Base-by-base conservation (phyloP, 2,329 filamentous ascomycete genomes). In the Colletotrichum eremochloae region DNA sequence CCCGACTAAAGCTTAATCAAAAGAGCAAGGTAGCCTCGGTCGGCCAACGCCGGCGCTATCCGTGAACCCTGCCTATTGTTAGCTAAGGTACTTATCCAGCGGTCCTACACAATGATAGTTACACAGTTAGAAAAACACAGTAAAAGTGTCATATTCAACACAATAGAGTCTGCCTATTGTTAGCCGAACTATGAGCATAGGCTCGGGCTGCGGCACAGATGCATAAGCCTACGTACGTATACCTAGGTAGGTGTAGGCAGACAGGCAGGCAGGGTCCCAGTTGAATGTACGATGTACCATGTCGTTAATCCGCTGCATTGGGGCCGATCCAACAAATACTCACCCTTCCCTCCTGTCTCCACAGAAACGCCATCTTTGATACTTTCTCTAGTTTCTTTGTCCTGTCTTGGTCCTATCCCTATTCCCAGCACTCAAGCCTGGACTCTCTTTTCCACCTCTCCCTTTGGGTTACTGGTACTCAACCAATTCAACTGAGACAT, bases 271-370 rank as follows among this genome's bases (percentile, higher is more conserved):
- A 40, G 36, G 20, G 63, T 31, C 68, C 68, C 65, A 56, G 18
- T 14, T 12, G 38, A 14, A 42, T 42, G 44, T n/a, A 44, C 24
- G 24, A 24, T 5, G 63, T 63, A 62, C 68, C 63, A 40, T 7
- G 46, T 61, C 42, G 42, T 62, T 50, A 56, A 67, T 67, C 58
- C 68, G 63, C 38, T 61, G 63, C 68, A 71, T 67, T 57, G 48
- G 68, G 63, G 57, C 63, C 63, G 56, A 44, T 15, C 57, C 57
- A 48, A 46, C 42, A 46, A 61, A 48, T 24, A 24, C 11, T 24
- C 40, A 33, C 31, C 44, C 31, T 24, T 40, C n/a, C 18, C 5
- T 52, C 60, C 12, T 48, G 58, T 52, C 33, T 56, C 55, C 3
- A 7, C 42, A 20, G 42, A 18, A 46, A 46, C 42, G 42, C 42